Evolutionary conservation across 148 eudicot genomes (phyloP).

Genomic region (Nepenthes gracilis): DNA sequence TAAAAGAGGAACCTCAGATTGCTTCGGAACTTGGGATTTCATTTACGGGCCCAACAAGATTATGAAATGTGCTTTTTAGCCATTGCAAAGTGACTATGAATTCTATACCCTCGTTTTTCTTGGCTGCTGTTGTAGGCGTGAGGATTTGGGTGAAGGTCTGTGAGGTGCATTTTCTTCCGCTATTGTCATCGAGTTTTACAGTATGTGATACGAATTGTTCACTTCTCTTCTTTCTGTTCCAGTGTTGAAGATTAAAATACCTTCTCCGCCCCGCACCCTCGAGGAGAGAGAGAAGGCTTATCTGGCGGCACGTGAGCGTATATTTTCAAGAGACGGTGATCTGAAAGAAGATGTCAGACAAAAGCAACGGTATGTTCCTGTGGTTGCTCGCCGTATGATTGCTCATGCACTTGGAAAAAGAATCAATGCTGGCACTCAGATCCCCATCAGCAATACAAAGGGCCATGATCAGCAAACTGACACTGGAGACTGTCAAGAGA

Average conservation of each 20-base stretch:
- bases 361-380: constrained; percentile 56
- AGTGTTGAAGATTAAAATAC: constrained; percentile 34
- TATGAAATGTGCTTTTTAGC: no score
- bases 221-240: constrained; percentile 4
- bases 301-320: constrained; percentile 77
- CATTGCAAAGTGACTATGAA: no score
- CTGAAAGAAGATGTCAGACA: constrained; percentile 26
- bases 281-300: constrained; percentile 82
- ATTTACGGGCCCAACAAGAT: no score
- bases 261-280: constrained; percentile 29
- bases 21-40: no score
- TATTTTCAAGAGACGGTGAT: constrained; percentile 43
- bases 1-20: no score
- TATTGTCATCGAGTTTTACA: no score
- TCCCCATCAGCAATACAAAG: constrained; percentile 5
- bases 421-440: constrained; percentile 25
- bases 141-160: no score
- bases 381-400: constrained; percentile 96
- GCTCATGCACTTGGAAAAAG: constrained; percentile 84
- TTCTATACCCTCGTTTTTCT: no score
- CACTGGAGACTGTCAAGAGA: constrained; percentile 18
- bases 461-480: constrained; percentile 6
- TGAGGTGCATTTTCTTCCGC: no score
- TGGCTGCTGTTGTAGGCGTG: no score
- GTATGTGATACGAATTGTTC: no score